These are phyloP conservation scores for Panaeolus cyanescens DNA, from an alignment of 768 basidiomycete species.

Conservation along the genomic window DNA sequence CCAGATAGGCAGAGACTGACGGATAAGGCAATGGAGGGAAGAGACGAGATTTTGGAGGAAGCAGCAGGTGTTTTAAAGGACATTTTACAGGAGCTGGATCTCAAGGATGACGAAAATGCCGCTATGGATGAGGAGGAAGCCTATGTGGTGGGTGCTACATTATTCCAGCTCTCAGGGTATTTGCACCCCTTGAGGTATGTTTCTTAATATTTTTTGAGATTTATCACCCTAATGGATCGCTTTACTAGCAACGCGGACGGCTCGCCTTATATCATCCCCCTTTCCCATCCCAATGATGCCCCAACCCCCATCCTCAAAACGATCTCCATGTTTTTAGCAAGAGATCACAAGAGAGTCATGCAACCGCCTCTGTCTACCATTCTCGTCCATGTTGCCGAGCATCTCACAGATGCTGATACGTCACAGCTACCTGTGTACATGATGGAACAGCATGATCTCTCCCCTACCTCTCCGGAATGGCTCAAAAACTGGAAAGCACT, in stretches of 20 bases:
- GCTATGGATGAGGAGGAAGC: constrained; percentile 70
- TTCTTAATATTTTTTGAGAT: not conserved
- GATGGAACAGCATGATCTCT: constrained; percentile 67
- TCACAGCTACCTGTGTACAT: constrained; percentile 62
- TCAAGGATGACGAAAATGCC: constrained; percentile 54
- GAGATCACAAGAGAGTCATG: constrained; percentile 59
- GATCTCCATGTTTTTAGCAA: constrained; percentile 62
- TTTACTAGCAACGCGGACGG: constrained; percentile 31
- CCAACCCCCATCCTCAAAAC: constrained; percentile 64
- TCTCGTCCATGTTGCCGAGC: constrained; percentile 65
- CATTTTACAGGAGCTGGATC: constrained; percentile 72
- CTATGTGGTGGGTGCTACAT: constrained; percentile 59
- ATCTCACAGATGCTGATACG: constrained; percentile 70
- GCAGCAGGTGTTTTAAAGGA: constrained; percentile 71
- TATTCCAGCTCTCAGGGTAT: constrained; percentile 60
- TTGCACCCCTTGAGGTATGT: constrained; percentile 61
- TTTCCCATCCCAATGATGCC: constrained; percentile 54
- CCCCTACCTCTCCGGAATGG: constrained; percentile 75
- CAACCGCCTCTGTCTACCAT: constrained; percentile 64
- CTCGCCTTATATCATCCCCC: constrained; percentile 43
- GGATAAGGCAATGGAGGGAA: constrained; percentile 33
- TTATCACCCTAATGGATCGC: not conserved
- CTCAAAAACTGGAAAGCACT: constrained; percentile 64
- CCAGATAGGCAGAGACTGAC: constrained; percentile 17
- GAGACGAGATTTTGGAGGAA: constrained; percentile 67